Percentiles rank a stretch among this genome's conserved stretches.
phyloP scores from a whole-genome alignment of 2,329 filamentous ascomycete species.

The Ceratocystiopsis brevicomis region DNA sequence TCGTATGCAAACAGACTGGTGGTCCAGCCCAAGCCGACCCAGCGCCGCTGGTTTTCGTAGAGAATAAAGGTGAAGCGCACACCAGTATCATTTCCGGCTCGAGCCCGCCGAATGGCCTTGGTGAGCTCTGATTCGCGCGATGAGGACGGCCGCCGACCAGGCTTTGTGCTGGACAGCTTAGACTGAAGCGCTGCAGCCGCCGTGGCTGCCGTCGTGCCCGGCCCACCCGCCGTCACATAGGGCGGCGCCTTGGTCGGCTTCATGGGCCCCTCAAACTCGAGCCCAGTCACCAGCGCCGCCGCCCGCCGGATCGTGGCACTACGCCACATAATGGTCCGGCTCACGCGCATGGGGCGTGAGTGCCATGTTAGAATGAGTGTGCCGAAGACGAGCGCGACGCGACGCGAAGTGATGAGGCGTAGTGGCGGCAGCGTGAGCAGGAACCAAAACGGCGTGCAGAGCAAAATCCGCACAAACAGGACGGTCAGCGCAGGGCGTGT shows the following conservation, averaged over 20 bases:
- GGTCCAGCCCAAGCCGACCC: conserved; percentile 92
- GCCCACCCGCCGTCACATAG: conserved; percentile 13
- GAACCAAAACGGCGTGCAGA: conserved; percentile 80
- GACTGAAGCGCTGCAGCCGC: conserved; percentile 7
- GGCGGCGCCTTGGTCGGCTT: conserved; percentile 12
- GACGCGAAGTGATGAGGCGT: conserved; percentile 67
- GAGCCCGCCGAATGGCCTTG: conserved; percentile 20
- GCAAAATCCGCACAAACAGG: conserved; percentile 71
- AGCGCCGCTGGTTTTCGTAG: conserved; percentile 89
- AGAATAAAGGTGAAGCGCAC: conserved; percentile 93
- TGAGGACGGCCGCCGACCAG: conserved; percentile 14
- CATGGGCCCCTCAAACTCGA: conserved; percentile 44
- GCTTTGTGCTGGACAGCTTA: conserved; percentile 12
- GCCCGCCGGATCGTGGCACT: conserved; percentile 55
- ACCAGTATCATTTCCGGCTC: conserved; percentile 41
- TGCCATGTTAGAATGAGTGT: conserved; percentile 85
- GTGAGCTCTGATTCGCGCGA: conserved; percentile 27
- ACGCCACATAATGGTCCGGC: conserved; percentile 76
- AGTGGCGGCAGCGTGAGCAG: conserved; percentile 58
- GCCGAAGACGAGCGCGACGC: conserved; percentile 69
- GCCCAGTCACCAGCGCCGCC: conserved; percentile 57
- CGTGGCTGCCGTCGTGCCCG: conserved; percentile 7
- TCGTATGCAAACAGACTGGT: conserved; percentile 81
- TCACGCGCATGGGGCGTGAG: conserved; percentile 66
- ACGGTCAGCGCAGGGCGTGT: conserved; percentile 78